A percentile compares a stretch with the other conserved stretches of the same genome.
Evolutionary conservation across 2,329 filamentous ascomycete species (phyloP).

Genomic region (Pseudogymnoascus sp.): DNA sequence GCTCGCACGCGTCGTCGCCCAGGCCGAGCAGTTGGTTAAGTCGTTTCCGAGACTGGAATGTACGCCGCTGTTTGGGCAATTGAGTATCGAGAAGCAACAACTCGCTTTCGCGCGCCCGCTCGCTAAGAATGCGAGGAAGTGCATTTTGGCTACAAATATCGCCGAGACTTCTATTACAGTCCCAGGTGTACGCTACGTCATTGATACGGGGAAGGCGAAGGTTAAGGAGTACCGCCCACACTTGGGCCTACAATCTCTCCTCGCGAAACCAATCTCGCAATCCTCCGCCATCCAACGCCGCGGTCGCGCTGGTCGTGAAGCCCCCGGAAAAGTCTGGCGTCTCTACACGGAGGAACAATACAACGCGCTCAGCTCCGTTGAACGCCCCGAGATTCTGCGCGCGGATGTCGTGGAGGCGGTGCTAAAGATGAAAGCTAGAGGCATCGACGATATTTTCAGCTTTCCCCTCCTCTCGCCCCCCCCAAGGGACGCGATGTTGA

Average conservation of each 20-base stretch:
- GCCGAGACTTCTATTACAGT: constrained; percentile 98
- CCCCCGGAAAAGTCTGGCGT: constrained; percentile 78
- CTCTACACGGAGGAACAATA: constrained; percentile 80
- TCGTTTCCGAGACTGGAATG: constrained; percentile 66
- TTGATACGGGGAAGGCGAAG: constrained; percentile 91
- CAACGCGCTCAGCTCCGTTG: constrained; percentile 59
- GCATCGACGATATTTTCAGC: constrained; percentile 68
- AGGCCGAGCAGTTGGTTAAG: constrained; percentile 61
- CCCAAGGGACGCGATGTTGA: constrained; percentile 67
- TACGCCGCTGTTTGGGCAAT: constrained; percentile 79
- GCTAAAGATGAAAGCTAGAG: constrained; percentile 87
- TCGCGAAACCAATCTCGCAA: constrained; percentile 84
- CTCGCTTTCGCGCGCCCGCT: constrained; percentile 72
- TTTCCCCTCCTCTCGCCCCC: constrained; percentile 86
- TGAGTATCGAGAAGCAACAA: constrained; percentile 80
- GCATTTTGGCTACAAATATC: constrained; percentile 92
- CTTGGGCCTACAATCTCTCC: constrained; percentile 80
- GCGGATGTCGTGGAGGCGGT: constrained; percentile 82
- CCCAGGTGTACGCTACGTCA: constrained; percentile 80
- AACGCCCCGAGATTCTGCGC: constrained; percentile 80
- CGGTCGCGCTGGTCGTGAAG: constrained; percentile 89
- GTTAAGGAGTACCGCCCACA: constrained; percentile 82
- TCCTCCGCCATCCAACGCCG: constrained; percentile 88
- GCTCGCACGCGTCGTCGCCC: constrained; percentile 73
- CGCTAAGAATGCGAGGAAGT: constrained; percentile 68